Evolutionary conservation across 2,329 filamentous ascomycete species (phyloP).

Genomic region (Cercospora nicotianae): DNA sequence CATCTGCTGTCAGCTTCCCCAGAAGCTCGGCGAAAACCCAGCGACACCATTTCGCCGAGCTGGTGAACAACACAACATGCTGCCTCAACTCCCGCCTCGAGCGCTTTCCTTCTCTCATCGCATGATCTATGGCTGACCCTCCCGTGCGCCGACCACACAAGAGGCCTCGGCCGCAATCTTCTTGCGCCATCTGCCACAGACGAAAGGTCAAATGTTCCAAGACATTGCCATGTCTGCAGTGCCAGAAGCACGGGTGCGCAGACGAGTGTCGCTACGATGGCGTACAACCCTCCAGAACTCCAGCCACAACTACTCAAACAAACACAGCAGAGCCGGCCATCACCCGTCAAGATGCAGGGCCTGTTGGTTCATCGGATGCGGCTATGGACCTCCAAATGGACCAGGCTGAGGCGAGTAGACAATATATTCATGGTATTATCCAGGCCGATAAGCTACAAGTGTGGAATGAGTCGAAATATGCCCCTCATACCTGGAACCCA

Average conservation of each 20-base stretch:
- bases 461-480: neutral
- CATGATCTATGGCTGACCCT: slow-evolving; percentile 4
- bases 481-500: slow-evolving; percentile 4
- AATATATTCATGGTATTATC: neutral
- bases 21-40: neutral
- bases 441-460: neutral
- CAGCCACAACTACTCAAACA: neutral
- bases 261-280: slow-evolving; percentile 22
- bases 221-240: slow-evolving; percentile 18
- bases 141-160: slow-evolving; percentile 18
- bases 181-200: slow-evolving; percentile 19
- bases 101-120: neutral
- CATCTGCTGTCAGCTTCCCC: neutral
- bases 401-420: neutral
- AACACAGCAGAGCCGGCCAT: neutral
- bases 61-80: neutral
- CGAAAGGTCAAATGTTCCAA: slow-evolving; percentile 21
- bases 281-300: neutral
- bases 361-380: neutral
- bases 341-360: neutral
- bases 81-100: neutral
- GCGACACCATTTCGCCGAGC: neutral
- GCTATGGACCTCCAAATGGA: neutral
- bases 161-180: slow-evolving; percentile 17
- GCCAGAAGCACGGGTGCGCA: slow-evolving; percentile 16